Percentiles rank a stretch among this genome's conserved stretches.
Evolutionary conservation across 78 protist genomes (phyloP).

Genomic region (Isochrysis galbana): DNA sequence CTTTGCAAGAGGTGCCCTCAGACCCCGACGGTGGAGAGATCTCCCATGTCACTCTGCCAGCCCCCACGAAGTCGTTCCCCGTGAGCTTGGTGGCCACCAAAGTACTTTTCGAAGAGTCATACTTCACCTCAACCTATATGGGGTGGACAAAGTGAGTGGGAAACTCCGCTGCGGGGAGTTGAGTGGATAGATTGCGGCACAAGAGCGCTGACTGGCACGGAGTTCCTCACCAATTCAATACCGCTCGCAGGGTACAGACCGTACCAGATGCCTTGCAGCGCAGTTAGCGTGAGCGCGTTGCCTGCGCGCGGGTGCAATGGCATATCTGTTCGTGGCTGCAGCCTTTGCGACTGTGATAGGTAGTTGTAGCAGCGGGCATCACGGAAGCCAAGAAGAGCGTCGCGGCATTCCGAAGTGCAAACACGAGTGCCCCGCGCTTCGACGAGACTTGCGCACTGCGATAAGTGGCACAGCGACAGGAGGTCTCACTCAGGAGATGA

Average conservation of each 20-base stretch:
- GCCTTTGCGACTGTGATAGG: not conserved
- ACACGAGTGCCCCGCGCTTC: not conserved
- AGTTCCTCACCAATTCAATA: too few species aligned
- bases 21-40: too few species aligned
- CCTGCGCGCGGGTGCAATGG: not conserved
- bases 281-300: not conserved
- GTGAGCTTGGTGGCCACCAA: not conserved
- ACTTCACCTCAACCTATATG: not conserved
- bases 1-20: not conserved
- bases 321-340: not conserved
- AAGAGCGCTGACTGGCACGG: too few species aligned
- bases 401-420: not conserved
- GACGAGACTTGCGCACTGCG: not conserved
- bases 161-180: too few species aligned
- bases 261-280: not conserved
- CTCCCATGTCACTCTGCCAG: not conserved
- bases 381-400: not conserved
- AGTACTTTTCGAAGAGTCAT: not conserved
- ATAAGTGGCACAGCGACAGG: too few species aligned
- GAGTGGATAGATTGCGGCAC: too few species aligned
- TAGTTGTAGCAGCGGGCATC: not conserved
- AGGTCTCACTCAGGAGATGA: too few species aligned
- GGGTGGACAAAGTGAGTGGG: too few species aligned
- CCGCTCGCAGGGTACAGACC: not conserved
- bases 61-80: not conserved